These are phyloP conservation scores for Podospora tetraspora DNA, from an alignment of 495 filamentous ascomycete genomes.

Conservation along the genomic window DNA sequence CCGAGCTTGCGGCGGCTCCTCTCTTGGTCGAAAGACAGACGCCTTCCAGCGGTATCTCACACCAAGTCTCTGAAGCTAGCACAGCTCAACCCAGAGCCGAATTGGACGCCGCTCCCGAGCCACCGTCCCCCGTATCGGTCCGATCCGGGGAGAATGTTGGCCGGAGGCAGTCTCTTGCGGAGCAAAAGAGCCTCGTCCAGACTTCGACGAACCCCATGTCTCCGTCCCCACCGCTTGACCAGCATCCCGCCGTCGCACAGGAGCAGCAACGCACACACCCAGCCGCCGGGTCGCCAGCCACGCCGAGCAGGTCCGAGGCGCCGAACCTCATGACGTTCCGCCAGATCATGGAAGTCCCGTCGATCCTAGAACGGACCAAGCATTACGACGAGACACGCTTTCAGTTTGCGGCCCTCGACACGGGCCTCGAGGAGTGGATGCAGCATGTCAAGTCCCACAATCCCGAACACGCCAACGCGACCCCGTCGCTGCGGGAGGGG, in stretches of 20 bases:
- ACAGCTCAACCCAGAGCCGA: slow-evolving; percentile 25
- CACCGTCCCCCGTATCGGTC: slow-evolving; percentile 34
- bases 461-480: slow-evolving; percentile 34
- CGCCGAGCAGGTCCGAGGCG: slow-evolving; percentile 16
- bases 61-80: slow-evolving; percentile 35
- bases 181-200: slow-evolving; percentile 38
- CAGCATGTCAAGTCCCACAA: slow-evolving; percentile 35
- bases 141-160: slow-evolving; percentile 15
- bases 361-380: slow-evolving; percentile 57
- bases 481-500: slow-evolving; percentile 18
- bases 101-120: slow-evolving; percentile 20
- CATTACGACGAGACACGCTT: slow-evolving; percentile 63
- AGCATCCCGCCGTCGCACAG: slow-evolving; percentile 33
- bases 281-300: neutral
- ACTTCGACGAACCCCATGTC: slow-evolving; percentile 27
- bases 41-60: slow-evolving; percentile 19
- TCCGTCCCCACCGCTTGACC: slow-evolving; percentile 31
- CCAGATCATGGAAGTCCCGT: slow-evolving; percentile 62
- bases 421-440: slow-evolving; percentile 73
- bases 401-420: slow-evolving; percentile 65
- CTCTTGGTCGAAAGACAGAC: neutral
- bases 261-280: neutral
- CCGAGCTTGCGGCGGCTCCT: slow-evolving; percentile 1
- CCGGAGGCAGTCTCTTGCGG: slow-evolving; percentile 33
- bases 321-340: slow-evolving; percentile 55